Base-by-base conservation (phyloP, 495 filamentous ascomycete genomes). In the Daldinia decipiens region DNA sequence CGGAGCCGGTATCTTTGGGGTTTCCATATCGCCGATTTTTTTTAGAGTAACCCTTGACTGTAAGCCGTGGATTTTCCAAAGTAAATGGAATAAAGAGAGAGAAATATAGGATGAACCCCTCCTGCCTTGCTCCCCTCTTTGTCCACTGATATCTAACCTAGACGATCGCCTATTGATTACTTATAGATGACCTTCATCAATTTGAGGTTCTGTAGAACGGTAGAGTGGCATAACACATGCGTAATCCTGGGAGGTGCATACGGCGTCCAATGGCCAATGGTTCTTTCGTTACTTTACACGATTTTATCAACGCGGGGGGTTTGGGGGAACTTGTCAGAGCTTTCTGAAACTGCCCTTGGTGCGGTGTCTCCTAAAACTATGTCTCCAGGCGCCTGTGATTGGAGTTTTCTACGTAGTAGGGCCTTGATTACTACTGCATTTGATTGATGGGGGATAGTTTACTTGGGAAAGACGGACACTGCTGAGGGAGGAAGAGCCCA, bases 1-100 rank as follows among this genome's bases (percentile, higher is more conserved):
- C 69, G 93, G 93, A 71, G 88, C 81, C 61, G 89, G 89, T 38
- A 91, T 80, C 31, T 88, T 88, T 61, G 93, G 93, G 59, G 92
- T 95, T 60, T 97, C 93, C 84, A 85, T 85, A 15, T 59, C 63
- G 74, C 19, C 24, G 59, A 38, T 24, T 24, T 24, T 24, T 54
- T 13, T 47, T 34, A 50, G 68, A 32, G 38, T 52, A 70, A 29
- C 55, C 38, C 26, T 66, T 31, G 26, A 32, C 56, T 43, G 11
- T 24, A 53, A 40, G 55, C 15, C 50, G 50, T 53, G 21, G 5
- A 31, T n/a, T 27, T 31, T 5, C 17, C 26, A 17, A 40, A 32
- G 53, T 43, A 59, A 45, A 68, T 52, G 19, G 43, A 60, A 36
- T 32, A 62, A 56, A 61, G 24, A 34, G 11, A 12, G 11, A 53